Percentiles rank a stretch among this genome's conserved stretches.
Evolutionary conservation across 257 asterid species (phyloP).

Genomic region (Mitragyna speciosa): DNA sequence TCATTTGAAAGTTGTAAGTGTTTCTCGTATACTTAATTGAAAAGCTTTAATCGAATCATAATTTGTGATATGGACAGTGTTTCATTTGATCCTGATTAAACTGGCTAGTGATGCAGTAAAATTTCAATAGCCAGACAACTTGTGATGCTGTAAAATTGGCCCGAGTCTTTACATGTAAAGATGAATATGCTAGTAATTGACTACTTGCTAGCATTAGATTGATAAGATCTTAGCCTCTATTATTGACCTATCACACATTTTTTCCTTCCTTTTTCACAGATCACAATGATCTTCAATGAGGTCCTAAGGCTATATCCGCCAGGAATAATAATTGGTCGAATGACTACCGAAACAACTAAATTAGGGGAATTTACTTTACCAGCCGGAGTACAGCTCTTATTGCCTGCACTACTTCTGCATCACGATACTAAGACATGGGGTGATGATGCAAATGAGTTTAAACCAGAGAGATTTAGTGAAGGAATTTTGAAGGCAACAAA

Average conservation of each 20-base stretch:
- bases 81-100: too few relatives aligned
- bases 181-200: too few relatives aligned
- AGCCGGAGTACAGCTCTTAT: slow-evolving; percentile 15
- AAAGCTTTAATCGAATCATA: too few relatives aligned
- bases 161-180: too few relatives aligned
- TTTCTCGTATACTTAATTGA: not conserved
- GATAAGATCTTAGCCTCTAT: too few relatives aligned
- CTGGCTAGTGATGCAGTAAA: too few relatives aligned
- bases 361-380: slow-evolving; percentile 25
- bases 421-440: slow-evolving; percentile 37
- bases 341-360: slow-evolving; percentile 17
- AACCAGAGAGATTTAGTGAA: slow-evolving; percentile 31
- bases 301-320: slow-evolving; percentile 33
- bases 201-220: too few relatives aligned
- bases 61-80: too few relatives aligned
- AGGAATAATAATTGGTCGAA: slow-evolving; percentile 2
- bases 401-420: slow-evolving; percentile 23
- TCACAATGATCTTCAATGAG: slow-evolving; percentile 32
- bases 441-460: slow-evolving; percentile 28
- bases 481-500: slow-evolving; percentile 29
- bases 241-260: too few relatives aligned
- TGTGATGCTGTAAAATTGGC: too few relatives aligned
- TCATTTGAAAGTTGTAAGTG: slow-evolving; percentile 32
- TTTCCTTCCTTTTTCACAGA: not conserved
- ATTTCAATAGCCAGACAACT: too few relatives aligned